Base-by-base conservation (phyloP, 495 filamentous ascomycete genomes). In the Podospora tetraspora region DNA sequence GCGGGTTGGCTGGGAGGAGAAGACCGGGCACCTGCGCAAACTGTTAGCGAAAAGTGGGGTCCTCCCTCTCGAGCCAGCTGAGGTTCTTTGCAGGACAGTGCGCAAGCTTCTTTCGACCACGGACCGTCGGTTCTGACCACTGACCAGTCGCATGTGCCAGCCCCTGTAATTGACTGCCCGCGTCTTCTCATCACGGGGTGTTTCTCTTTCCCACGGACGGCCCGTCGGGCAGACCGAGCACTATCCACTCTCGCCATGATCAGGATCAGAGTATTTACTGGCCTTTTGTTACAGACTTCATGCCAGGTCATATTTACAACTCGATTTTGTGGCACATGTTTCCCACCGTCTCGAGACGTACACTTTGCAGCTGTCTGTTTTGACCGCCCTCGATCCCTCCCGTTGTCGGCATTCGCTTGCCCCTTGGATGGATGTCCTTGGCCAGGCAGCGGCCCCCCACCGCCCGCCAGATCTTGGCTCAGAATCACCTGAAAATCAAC, bases 1-100 rank as follows among this genome's bases (percentile, higher is more conserved):
- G 68, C 59, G 30, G 22, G 27, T 37, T 67, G 65, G 67, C 64
- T 62, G 66, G 66, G 68, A 66, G 66, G 63, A 66, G 59, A 67
- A 62, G 59, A 23, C 37, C 27, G 43, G 63, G 23, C 43, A n/a
- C 16, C 37, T n/a, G 37, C 4, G 37, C 37, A 52, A 52, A 52
- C 37, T 52, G 37, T 52, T 52, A 52, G 37, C 37, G 37, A 52
- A 52, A 52, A 52, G 37, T 52, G 37, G 37, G 37, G 37, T n/a
- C 37, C 19, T 52, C 37, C 19, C 37, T n/a, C 16, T 12, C 21
- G 24, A 22, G 57, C 24, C 22, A 25, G 57, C 57, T 22, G 21
- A 59, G 57, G 11, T 37, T 37, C 34, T 37, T 37, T 37, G 34
- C 34, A 52, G 37, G 37, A 52, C 37, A 52, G 37, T 52, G 37